phyloP scores from a whole-genome alignment of 768 basidiomycete species.

The Xerocomellus amylosporus region DNA sequence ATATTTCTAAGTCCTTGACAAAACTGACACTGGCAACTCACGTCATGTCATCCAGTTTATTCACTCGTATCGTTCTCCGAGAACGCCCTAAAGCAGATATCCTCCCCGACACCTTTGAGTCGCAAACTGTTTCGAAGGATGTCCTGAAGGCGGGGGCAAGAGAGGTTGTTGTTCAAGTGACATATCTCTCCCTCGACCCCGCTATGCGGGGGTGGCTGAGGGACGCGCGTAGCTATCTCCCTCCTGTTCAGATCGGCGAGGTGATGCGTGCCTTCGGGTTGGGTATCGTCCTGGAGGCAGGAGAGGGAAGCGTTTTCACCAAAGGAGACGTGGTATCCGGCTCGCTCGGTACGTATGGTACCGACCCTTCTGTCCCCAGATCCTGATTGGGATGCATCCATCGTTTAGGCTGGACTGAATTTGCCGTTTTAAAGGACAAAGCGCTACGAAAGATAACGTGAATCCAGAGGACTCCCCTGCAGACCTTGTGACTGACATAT shows the following conservation, averaged over 20 bases:
- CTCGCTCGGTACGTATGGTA: slow-evolving; percentile 47
- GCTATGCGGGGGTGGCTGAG: slow-evolving; percentile 85
- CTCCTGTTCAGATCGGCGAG: slow-evolving; percentile 70
- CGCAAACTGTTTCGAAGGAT: slow-evolving; percentile 50
- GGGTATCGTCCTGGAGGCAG: slow-evolving; percentile 61
- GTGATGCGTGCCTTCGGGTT: slow-evolving; percentile 74
- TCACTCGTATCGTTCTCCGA: slow-evolving; percentile 71
- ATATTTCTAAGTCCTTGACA: neutral
- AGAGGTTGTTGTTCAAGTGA: slow-evolving; percentile 72
- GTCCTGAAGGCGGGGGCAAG: slow-evolving; percentile 48
- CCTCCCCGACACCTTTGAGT: slow-evolving; percentile 70
- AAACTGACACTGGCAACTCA: neutral
- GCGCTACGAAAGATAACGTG: slow-evolving; percentile 54
- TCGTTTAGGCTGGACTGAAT: slow-evolving; percentile 73
- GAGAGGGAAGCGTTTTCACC: slow-evolving; percentile 50
- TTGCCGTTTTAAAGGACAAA: slow-evolving; percentile 57
- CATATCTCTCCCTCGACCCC: slow-evolving; percentile 81
- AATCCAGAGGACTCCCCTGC: slow-evolving; percentile 19
- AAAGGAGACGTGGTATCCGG: slow-evolving; percentile 72
- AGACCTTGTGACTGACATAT: neutral
- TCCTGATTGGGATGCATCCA: neutral
- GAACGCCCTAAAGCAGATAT: slow-evolving; percentile 70
- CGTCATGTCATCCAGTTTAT: slow-evolving; percentile 33
- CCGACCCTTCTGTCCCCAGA: neutral
- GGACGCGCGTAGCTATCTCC: slow-evolving; percentile 67